phyloP scores from a whole-genome alignment of 495 filamentous ascomycete species.

The Cenococcum geophilum region DNA sequence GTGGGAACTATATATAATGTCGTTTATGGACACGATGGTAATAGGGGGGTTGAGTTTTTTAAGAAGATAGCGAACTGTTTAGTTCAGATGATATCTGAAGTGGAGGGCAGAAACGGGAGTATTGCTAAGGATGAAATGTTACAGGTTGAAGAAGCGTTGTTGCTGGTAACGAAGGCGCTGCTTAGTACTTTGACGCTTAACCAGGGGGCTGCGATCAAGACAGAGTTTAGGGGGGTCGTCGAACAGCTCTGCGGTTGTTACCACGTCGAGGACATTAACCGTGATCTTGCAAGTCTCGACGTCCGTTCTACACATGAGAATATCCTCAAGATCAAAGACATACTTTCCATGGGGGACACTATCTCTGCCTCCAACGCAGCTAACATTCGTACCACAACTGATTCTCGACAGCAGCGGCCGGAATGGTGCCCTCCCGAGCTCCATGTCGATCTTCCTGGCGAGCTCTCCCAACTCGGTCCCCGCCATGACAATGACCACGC shows the following conservation, averaged over 20 bases:
- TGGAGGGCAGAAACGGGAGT: background rate
- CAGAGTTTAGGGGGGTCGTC: background rate
- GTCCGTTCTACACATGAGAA: background rate
- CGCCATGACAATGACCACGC: slow-evolving; percentile 63
- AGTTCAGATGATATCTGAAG: no score
- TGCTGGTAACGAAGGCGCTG: background rate
- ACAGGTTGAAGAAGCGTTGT: background rate
- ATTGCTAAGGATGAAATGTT: slow-evolving; percentile 1
- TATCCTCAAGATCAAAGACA: slow-evolving; percentile 4
- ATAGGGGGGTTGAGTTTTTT: slow-evolving; percentile 1
- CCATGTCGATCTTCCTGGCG: slow-evolving; percentile 43
- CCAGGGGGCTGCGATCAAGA: background rate
- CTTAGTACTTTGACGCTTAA: background rate
- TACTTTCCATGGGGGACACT: background rate
- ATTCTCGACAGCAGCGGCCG: background rate
- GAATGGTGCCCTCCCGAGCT: no score
- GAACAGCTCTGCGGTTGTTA: no score
- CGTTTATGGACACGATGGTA: background rate
- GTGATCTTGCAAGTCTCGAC: background rate
- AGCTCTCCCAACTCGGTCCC: slow-evolving; percentile 45
- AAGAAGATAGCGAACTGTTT: background rate
- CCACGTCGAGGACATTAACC: background rate
- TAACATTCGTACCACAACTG: background rate
- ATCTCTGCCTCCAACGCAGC: slow-evolving; percentile 1
- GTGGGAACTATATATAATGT: background rate